Conservation (phyloP, 75 land plant species). For the Picea sitchensis region DNA sequence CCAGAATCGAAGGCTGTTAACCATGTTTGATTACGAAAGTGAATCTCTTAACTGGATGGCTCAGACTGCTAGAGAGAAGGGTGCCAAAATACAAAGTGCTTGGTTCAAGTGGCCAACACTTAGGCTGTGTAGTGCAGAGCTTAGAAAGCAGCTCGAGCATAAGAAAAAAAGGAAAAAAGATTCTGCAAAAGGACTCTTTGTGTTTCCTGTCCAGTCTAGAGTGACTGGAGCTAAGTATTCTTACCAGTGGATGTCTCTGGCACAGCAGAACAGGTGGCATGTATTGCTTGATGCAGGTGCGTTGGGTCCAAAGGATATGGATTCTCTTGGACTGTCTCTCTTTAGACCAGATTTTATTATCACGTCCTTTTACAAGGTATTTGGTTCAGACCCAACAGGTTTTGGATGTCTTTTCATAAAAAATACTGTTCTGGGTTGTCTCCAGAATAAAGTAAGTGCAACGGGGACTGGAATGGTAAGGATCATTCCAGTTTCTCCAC, state of each 20-base stretch:
- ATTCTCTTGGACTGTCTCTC: slow-evolving; percentile 81
- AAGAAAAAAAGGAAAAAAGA: slow-evolving; percentile 50
- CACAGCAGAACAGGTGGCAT: slow-evolving; percentile 93
- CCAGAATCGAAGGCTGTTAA: slow-evolving; percentile 49
- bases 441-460: slow-evolving; percentile 42
- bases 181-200: slow-evolving; percentile 67
- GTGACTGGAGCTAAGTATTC: slow-evolving; percentile 85
- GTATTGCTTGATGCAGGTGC: slow-evolving; percentile 91
- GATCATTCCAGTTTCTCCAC: slow-evolving; percentile 40
- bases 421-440: slow-evolving; percentile 43
- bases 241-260: slow-evolving; percentile 87
- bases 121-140: slow-evolving; percentile 47
- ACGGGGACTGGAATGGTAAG: slow-evolving; percentile 65
- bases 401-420: slow-evolving; percentile 90
- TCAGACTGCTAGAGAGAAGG: slow-evolving; percentile 62
- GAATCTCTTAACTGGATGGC: slow-evolving; percentile 70
- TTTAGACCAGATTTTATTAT: slow-evolving; percentile 89
- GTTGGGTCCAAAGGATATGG: slow-evolving; percentile 91
- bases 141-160: slow-evolving; percentile 53
- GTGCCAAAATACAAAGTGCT: slow-evolving; percentile 56
- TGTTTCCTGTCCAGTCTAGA: slow-evolving; percentile 86
- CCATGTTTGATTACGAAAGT: slow-evolving; percentile 81
- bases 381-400: slow-evolving; percentile 91
- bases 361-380: slow-evolving; percentile 86
- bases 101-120: slow-evolving; percentile 82